Base-by-base conservation (phyloP, 331 rosid species). In the Stylosanthes scabra region DNA sequence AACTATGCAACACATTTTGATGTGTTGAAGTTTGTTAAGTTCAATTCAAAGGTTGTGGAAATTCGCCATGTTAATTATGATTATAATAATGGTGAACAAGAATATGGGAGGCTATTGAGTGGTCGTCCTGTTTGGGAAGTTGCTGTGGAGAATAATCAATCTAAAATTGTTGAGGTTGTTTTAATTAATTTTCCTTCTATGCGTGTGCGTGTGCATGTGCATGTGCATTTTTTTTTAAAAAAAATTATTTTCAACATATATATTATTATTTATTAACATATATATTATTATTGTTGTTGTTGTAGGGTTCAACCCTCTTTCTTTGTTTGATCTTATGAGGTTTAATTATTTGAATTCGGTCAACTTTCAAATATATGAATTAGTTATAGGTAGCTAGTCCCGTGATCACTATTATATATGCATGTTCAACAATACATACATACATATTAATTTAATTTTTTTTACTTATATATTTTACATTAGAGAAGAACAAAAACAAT, bases 111-210 rank as follows among this genome's bases (percentile, higher is more conserved):
- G 39, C 83, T 87, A 40, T 75, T 87, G 40, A 39, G 44, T 0
- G 85, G 89, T n/a, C 71, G 44, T 29, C 90, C 85, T 0, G 80
- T 78, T 55, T 87, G 92, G 96, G 89, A 83, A 79, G 85, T 89
- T 4, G 80, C 85, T 1, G 86, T 85, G 40, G 57, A 77, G 20
- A 78, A 74, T 8, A 44, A 8, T 13, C 40, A 37, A 13, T 66
- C 84, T 37, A 40, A 78, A 11, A 74, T 62, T 11, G 13, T 83
- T 75, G 76, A 89, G 96, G 96, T 89, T 28, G 29, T 29, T 66
- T 12, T 27, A 13, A 50, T 50, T 58, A 20, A 20, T 20, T 20
- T 20, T 25, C 11, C 25, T 28, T 41, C 0, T 9, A 2, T 27
- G 15, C 11, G 2, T 15, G 3, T 58, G 25, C 25, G 1, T 20